Evolutionary conservation across 805 yeast genomes (phyloP).

Genomic region (Sugiyamaella valdiviana): DNA sequence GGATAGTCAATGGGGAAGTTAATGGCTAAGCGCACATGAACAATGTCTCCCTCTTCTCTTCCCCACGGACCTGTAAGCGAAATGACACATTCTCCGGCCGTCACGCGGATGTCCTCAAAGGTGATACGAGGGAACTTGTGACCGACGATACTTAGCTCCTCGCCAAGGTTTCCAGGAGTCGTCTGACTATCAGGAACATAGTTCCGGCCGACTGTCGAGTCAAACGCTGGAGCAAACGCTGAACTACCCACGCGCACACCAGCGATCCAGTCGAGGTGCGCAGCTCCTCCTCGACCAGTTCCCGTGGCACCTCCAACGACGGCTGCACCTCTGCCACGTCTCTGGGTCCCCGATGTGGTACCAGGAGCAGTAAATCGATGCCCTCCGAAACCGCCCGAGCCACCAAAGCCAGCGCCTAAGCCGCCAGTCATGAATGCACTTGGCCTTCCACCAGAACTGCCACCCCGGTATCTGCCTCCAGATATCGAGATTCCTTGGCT

Average conservation of each 20-base stretch:
- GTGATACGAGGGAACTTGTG: conserved; percentile 80
- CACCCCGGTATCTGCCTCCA: neutral
- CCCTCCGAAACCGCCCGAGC: neutral
- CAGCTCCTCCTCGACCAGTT: conserved; percentile 22
- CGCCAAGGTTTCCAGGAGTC: conserved; percentile 65
- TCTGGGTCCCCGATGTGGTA: neutral
- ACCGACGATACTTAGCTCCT: conserved; percentile 83
- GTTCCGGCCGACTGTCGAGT: conserved; percentile 10
- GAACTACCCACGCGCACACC: conserved; percentile 74
- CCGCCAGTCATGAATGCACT: conserved; percentile 17
- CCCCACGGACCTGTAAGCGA: conserved; percentile 82
- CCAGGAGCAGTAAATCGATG: neutral
- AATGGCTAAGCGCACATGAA: conserved; percentile 66
- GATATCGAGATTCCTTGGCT: neutral
- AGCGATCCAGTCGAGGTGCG: conserved; percentile 85
- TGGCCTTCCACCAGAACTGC: neutral
- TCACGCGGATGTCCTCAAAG: conserved; percentile 82
- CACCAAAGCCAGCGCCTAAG: neutral
- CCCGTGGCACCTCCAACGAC: neutral
- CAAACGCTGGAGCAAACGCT: conserved; percentile 30
- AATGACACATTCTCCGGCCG: conserved; percentile 71
- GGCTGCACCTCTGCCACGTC: neutral
- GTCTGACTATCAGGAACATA: conserved; percentile 16
- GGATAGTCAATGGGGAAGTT: conserved; percentile 74
- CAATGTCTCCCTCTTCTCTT: conserved; percentile 37